Evolutionary conservation across 2,329 filamentous ascomycete genomes (phyloP).

Genomic region (Colletotrichum echinochloae): DNA sequence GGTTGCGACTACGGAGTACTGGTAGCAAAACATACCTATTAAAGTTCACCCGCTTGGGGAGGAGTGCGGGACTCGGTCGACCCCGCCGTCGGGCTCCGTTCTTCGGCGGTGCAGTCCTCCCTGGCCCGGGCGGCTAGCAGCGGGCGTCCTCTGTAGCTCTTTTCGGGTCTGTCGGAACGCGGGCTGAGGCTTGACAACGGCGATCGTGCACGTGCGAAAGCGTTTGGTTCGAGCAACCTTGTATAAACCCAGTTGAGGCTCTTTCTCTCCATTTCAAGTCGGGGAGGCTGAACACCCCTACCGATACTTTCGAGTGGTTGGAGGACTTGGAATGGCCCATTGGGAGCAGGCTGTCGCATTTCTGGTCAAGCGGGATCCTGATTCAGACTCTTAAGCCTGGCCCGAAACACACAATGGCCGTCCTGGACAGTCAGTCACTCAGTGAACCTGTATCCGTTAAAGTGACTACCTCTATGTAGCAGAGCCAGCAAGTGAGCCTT

Average conservation of each 20-base stretch:
- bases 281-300: not conserved
- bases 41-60: conserved; percentile 6
- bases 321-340: not conserved
- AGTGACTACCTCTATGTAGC: not conserved
- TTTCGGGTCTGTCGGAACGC: not conserved
- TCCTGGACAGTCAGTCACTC: conserved; percentile 10
- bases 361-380: not conserved
- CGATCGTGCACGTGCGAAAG: conserved; percentile 8
- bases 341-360: too few relatives aligned
- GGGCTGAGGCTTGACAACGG: not conserved
- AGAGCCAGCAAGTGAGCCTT: conserved; percentile 11
- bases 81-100: conserved; percentile 38
- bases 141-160: conserved; percentile 4
- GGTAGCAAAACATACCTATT: not conserved
- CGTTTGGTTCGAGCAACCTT: not conserved
- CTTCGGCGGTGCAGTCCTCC: conserved; percentile 29
- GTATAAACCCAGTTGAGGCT: not conserved
- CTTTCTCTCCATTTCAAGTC: not conserved
- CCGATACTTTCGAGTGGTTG: not conserved
- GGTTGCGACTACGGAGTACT: conserved; percentile 7
- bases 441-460: conserved; percentile 19
- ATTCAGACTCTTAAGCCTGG: not conserved
- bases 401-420: not conserved
- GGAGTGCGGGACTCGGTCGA: conserved; percentile 20
- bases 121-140: conserved; percentile 30